Evolutionary conservation across 1,284 basidiomycete genomes (phyloP).

Genomic region (Ganoderma meredithae): DNA sequence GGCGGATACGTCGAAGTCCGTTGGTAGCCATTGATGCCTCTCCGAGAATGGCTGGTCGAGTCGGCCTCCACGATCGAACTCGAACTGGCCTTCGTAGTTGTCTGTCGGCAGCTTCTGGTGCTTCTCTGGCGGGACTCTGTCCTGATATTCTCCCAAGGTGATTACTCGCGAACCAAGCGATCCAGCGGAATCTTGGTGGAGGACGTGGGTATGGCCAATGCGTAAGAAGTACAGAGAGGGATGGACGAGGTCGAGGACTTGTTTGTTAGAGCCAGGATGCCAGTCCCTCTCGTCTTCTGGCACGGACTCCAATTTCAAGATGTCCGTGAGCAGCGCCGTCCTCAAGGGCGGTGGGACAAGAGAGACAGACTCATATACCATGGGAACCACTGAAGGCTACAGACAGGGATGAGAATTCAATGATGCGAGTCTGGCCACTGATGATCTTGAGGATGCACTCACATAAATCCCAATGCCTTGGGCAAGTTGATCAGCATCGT

Average conservation of each 20-base stretch:
- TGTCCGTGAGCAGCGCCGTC: background rate
- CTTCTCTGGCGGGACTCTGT: background rate
- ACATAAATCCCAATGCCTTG: slow-evolving; percentile 36
- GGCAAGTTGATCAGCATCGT: background rate
- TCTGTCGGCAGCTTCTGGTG: background rate
- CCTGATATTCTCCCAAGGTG: slow-evolving; percentile 2
- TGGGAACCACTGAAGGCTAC: background rate
- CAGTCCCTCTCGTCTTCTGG: slow-evolving; percentile 18
- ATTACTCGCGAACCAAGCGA: background rate
- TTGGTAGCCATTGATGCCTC: slow-evolving; percentile 22
- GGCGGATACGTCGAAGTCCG: slow-evolving; percentile 19
- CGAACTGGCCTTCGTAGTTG: background rate
- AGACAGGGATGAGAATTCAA: background rate
- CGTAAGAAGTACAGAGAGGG: slow-evolving; percentile 20
- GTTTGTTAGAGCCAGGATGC: slow-evolving; percentile 16
- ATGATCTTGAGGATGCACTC: background rate
- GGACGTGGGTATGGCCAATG: slow-evolving; percentile 3
- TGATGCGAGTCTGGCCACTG: background rate
- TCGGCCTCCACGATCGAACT: background rate
- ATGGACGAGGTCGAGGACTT: slow-evolving; percentile 22
- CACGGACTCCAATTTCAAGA: slow-evolving; percentile 10
- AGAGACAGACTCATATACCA: slow-evolving; percentile 8
- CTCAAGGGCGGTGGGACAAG: slow-evolving; percentile 3
- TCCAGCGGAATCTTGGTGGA: background rate
- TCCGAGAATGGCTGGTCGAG: background rate